These are phyloP conservation scores for Pseudozyma tsukubaensis DNA, from an alignment of 1,284 basidiomycete genomes.

Conservation along the genomic window DNA sequence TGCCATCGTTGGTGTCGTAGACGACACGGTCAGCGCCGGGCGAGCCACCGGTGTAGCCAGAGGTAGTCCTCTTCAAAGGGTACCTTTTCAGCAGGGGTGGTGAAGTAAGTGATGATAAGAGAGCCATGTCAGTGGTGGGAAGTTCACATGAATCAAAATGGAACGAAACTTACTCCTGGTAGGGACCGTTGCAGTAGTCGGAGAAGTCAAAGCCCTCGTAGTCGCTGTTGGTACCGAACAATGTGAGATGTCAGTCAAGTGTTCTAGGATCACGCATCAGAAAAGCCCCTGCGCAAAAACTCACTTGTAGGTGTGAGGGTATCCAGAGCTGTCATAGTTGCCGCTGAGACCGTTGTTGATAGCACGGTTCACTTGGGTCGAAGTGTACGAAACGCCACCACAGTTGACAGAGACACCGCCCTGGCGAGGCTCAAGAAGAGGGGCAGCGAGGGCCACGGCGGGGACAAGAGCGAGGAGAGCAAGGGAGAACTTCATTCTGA, in stretches of 20 bases:
- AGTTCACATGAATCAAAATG: no score
- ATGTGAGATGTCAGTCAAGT: neutral
- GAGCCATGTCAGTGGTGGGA: no score
- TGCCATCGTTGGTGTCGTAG: constrained; percentile 36
- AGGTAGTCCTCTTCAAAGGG: constrained; percentile 17
- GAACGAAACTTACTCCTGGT: constrained; percentile 19
- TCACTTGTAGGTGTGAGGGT: constrained; percentile 51
- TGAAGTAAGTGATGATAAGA: no score
- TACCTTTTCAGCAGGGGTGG: neutral
- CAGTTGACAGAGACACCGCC: constrained; percentile 48
- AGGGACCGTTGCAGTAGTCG: constrained; percentile 47
- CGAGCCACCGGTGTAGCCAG: constrained; percentile 52
- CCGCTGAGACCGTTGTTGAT: constrained; percentile 47
- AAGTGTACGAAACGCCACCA: constrained; percentile 39
- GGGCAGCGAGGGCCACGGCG: constrained; percentile 38
- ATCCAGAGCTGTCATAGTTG: constrained; percentile 32
- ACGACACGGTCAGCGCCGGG: constrained; percentile 58
- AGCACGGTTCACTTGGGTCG: constrained; percentile 42
- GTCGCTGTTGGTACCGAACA: constrained; percentile 12
- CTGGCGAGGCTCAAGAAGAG: constrained; percentile 48
- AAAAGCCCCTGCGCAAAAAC: neutral
- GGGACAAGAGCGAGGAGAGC: constrained; percentile 45
- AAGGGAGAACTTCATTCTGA: constrained; percentile 50
- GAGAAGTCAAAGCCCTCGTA: constrained; percentile 58
- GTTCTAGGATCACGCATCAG: neutral